Conservation (phyloP, 352 stramenopile species). For the Thraustochytrium sp. region DNA sequence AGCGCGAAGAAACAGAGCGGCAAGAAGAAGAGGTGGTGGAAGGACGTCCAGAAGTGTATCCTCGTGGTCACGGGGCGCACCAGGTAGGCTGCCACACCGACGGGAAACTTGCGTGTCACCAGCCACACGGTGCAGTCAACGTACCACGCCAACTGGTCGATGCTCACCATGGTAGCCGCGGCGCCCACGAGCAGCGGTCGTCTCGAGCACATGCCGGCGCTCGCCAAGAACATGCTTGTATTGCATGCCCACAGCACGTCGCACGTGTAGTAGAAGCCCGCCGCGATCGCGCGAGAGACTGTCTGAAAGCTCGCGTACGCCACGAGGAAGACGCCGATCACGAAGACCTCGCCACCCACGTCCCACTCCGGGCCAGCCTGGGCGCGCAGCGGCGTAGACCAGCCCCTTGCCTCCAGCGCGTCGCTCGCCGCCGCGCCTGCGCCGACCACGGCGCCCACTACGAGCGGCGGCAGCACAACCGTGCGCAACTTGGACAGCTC, state of each 20-base stretch:
- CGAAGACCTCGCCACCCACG: background rate
- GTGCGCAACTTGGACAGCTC: no score
- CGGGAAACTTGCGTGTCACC: constrained; percentile 69
- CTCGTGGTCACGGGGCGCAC: constrained; percentile 71
- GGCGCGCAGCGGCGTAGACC: no score
- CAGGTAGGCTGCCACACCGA: constrained; percentile 82
- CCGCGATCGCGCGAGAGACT: background rate
- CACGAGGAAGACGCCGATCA: background rate
- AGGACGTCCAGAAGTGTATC: constrained; percentile 66
- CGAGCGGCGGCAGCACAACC: no score
- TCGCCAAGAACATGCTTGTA: constrained; percentile 62
- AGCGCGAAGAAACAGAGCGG: constrained; percentile 68
- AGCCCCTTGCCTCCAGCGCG: no score
- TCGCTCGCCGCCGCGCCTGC: no score
- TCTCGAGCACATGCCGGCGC: constrained; percentile 62
- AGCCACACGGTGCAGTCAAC: constrained; percentile 69
- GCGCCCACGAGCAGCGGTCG: constrained; percentile 71
- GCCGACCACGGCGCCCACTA: no score
- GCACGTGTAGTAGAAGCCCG: constrained; percentile 68
- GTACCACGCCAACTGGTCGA: constrained; percentile 86
- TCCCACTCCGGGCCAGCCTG: background rate
- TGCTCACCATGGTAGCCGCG: constrained; percentile 78
- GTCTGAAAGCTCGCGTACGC: background rate
- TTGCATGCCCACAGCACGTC: constrained; percentile 73
- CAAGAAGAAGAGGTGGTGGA: constrained; percentile 73